A percentile compares a stretch with the other conserved stretches of the same genome.
phyloP scores from a whole-genome alignment of 495 filamentous ascomycete species.

The Penicillium bialowiezense region DNA sequence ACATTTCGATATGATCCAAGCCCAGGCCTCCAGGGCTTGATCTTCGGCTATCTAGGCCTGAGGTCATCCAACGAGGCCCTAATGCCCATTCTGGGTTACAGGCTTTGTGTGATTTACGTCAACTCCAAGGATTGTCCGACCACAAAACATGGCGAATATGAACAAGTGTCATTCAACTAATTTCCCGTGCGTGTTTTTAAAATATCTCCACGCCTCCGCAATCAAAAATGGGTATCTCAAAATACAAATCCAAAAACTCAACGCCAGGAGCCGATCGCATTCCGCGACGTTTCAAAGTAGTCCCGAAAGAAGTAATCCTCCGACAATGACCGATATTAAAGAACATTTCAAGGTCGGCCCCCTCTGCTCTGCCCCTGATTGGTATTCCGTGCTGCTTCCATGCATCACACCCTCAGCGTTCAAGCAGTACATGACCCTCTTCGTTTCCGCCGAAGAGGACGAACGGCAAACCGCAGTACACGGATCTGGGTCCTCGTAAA shows the following conservation, averaged over 20 bases:
- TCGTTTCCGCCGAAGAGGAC: slow-evolving; percentile 1
- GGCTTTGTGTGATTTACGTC: no score
- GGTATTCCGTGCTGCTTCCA: slow-evolving; percentile 3
- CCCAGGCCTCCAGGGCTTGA: no score
- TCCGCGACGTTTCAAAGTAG: neutral
- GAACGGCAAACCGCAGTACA: slow-evolving; percentile 20
- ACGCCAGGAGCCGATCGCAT: slow-evolving; percentile 8
- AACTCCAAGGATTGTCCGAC: no score
- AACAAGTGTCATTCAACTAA: no score
- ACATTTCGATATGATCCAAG: no score
- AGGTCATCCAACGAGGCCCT: no score
- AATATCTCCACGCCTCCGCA: neutral
- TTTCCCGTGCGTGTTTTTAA: no score
- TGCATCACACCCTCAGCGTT: slow-evolving; percentile 10
- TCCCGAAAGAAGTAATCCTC: slow-evolving; percentile 8
- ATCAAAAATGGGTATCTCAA: slow-evolving; percentile 7
- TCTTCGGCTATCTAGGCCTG: no score
- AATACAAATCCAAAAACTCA: neutral
- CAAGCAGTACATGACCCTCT: slow-evolving; percentile 17
- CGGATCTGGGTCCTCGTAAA: slow-evolving; percentile 14
- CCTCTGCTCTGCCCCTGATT: neutral
- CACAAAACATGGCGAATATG: no score
- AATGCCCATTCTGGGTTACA: no score
- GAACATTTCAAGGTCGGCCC: neutral
- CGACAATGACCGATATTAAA: slow-evolving; percentile 3